phyloP scores from a whole-genome alignment of 306 rosid genomes.

The Dalbergia cultrata region DNA sequence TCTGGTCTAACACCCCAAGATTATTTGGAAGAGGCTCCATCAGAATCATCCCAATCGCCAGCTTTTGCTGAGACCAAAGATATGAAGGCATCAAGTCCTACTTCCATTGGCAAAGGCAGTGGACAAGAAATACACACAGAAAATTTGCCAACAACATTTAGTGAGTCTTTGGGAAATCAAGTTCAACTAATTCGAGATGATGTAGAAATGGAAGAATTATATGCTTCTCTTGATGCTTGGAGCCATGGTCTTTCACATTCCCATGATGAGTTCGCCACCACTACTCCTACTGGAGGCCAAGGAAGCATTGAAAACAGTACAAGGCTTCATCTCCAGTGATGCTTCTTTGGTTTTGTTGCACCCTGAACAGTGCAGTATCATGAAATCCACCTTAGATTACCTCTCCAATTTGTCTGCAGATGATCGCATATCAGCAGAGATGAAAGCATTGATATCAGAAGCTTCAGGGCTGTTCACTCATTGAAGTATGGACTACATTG shows the following conservation, averaged over 20 bases:
- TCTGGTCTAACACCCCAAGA: not conserved
- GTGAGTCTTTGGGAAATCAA: not conserved
- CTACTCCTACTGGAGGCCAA: not conserved
- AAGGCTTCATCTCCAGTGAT: constrained; percentile 3
- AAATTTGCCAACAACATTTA: not conserved
- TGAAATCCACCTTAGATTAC: not conserved
- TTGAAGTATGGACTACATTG: not conserved
- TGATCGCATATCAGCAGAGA: not conserved
- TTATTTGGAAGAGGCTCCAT: too few relatives aligned
- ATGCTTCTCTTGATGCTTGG: not conserved
- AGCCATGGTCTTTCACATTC: not conserved
- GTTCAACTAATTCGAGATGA: not conserved
- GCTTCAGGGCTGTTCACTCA: not conserved
- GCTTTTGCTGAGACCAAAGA: not conserved
- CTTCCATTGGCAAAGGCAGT: not conserved
- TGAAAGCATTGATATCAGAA: constrained; percentile 1
- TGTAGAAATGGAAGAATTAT: not conserved
- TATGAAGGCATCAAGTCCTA: not conserved
- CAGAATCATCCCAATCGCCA: not conserved
- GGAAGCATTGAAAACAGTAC: not conserved
- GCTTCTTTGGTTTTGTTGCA: not conserved
- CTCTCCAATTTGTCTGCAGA: not conserved
- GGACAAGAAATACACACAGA: not conserved
- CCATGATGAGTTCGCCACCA: not conserved
- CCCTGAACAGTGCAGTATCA: not conserved